A percentile compares a stretch with the other conserved stretches of the same genome.
Conservation (phyloP, 148 eudicot species). For the Cornus suecica region DNA sequence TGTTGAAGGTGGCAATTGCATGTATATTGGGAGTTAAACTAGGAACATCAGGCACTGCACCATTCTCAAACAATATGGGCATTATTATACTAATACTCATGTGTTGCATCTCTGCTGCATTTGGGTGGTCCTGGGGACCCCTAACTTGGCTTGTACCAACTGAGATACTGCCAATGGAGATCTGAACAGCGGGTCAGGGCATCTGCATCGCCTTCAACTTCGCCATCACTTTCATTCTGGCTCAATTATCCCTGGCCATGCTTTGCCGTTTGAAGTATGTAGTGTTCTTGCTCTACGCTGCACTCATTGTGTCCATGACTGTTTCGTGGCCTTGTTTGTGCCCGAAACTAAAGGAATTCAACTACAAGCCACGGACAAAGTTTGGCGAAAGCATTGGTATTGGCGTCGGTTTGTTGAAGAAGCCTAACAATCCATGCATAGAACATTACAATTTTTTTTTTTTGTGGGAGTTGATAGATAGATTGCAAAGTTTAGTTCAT, state of each 20-base stretch:
- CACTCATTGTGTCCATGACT: constrained; percentile 25
- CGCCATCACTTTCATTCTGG: constrained; percentile 28
- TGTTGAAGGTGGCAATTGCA: constrained; percentile 19
- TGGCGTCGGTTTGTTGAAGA: constrained; percentile 27
- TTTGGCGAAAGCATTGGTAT: constrained; percentile 45
- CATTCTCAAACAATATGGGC: not conserved
- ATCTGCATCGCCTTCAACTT: constrained; percentile 37
- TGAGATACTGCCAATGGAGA: constrained; percentile 39
- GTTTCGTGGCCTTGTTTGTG: constrained; percentile 30
- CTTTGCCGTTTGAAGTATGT: constrained; percentile 40
- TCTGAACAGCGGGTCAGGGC: constrained; percentile 33
- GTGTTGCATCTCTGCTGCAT: constrained; percentile 33
- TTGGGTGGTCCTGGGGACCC: constrained; percentile 61
- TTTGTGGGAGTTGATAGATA: too few relatives aligned
- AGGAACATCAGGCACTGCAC: constrained; percentile 9
- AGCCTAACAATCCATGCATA: too few relatives aligned
- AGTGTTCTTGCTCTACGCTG: constrained; percentile 32
- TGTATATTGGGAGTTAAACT: constrained; percentile 18
- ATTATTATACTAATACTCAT: constrained; percentile 22
- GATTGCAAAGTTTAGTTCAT: too few relatives aligned
- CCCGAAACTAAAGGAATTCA: constrained; percentile 45
- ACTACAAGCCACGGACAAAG: constrained; percentile 25
- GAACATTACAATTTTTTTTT: too few relatives aligned
- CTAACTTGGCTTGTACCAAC: constrained; percentile 42
- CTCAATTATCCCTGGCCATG: constrained; percentile 38